phyloP scores from a whole-genome alignment of 2,329 filamentous ascomycete species.

The Gaeumannomyces sp. region DNA sequence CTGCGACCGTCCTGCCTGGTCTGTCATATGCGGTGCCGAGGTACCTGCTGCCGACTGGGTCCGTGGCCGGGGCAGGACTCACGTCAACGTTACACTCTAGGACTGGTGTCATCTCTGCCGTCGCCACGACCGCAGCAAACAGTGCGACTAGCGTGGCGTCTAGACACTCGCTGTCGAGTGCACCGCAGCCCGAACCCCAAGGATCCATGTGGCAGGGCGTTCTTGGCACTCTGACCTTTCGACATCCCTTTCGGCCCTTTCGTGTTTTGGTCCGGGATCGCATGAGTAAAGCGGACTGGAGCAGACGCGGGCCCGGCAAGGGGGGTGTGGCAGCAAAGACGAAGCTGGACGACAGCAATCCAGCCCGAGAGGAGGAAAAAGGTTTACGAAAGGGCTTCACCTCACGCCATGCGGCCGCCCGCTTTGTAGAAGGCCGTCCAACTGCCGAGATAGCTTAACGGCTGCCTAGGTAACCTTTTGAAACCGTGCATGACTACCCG shows the following conservation, averaged over 20 bases:
- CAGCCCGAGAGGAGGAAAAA: neutral
- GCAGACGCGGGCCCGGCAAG: neutral
- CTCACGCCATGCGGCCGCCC: neutral
- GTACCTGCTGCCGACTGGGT: neutral
- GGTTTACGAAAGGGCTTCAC: neutral
- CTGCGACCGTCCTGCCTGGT: neutral
- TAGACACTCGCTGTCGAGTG: neutral
- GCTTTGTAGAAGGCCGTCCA: neutral
- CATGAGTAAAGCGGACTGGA: neutral
- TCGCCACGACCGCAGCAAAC: constrained; percentile 1
- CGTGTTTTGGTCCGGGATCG: neutral
- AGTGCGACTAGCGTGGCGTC: neutral
- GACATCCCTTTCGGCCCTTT: neutral
- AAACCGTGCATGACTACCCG: neutral
- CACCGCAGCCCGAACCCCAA: neutral
- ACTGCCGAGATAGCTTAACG: constrained; percentile 1
- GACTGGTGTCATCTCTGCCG: neutral
- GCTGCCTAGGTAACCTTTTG: neutral
- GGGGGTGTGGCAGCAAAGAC: too few species aligned
- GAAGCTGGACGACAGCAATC: neutral
- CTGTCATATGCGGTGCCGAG: neutral
- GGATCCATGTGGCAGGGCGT: constrained; percentile 1
- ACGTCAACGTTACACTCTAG: neutral
- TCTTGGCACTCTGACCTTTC: neutral
- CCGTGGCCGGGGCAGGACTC: neutral